Conservation (phyloP, 441 rosid species). For the Manihot esculenta region DNA sequence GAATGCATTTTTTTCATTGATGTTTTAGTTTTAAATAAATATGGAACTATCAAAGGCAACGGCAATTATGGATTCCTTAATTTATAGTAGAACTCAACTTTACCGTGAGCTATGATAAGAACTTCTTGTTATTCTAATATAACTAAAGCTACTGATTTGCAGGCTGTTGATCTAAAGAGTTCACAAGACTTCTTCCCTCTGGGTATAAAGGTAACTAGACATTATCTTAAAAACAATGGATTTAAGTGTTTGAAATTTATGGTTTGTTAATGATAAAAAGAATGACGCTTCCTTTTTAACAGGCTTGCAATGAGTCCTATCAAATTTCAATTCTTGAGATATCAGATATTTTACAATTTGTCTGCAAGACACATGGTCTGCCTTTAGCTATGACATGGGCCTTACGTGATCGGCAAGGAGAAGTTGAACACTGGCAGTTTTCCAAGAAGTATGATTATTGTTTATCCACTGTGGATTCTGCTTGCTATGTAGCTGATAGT, state of each 20-base stretch:
- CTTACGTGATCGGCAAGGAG: constrained; percentile 44
- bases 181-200: constrained; percentile 44
- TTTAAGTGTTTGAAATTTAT: background rate
- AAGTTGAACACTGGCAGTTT: constrained; percentile 53
- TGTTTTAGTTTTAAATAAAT: too few relatives aligned
- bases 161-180: constrained; percentile 78
- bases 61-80: background rate
- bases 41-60: background rate
- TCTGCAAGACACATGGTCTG: constrained; percentile 47
- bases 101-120: background rate
- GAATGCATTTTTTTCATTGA: too few relatives aligned
- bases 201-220: constrained; percentile 43
- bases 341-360: constrained; percentile 43
- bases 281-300: constrained; percentile 30
- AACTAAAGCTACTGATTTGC: constrained; percentile 33
- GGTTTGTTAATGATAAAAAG: constrained; percentile 8
- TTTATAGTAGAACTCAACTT: too few relatives aligned
- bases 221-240: background rate
- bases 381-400: constrained; percentile 84
- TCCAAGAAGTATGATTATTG: constrained; percentile 46
- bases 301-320: constrained; percentile 39
- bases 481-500: constrained; percentile 50
- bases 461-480: constrained; percentile 58
- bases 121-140: constrained; percentile 20
- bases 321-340: constrained; percentile 49